Base-by-base conservation (phyloP, 2,329 filamentous ascomycete genomes). In the Trichoderma sp. region DNA sequence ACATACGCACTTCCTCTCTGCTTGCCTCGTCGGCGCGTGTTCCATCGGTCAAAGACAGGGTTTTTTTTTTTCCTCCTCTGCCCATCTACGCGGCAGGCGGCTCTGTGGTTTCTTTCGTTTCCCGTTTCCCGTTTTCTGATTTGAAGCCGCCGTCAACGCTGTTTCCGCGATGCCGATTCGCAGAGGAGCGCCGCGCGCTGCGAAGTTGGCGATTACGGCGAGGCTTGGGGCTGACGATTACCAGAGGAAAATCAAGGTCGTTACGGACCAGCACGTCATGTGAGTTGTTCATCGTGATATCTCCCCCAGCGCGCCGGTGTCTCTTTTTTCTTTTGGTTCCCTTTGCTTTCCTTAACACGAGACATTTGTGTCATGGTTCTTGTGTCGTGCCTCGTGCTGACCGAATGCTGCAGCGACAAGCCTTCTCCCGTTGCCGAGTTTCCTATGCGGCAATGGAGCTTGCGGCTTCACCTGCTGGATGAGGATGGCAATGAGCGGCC, bases 361-460 rank as follows among this genome's bases (percentile, higher is more conserved):
- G 17, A 53, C 17, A 3, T 45, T 15, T 4, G 39, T 5, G 4
- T 45, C 39, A 45, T 45, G 25, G 50, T 6, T 53, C 29, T 59
- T n/a, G 66, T 35, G 29, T 32, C 65, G 19, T 60, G 54, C 59
- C 53, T 57, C 56, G 17, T 60, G 32, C 63, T 64, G 32, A 65
- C 48, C 72, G 71, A 59, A 74, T 71, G 70, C 64, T 29, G 77
- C 76, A 93, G 91, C 76, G 88, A 92, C 76, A 93, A 94, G 78
- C 89, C 92, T 22, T 91, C 92, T 15, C 91, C 90, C 45, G 86
- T 93, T 71, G 92, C 94, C 74, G 93, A 93, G 3, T 97, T 94
- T 76, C 95, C 95, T 12, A 94, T 97, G 88, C 90, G 95, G 78
- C 85, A 88, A 80, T 99, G 95, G 95, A 93, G 87, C 72, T 92